phyloP scores from a whole-genome alignment of 805 yeast species.

The Lipomyces chichibuensis region DNA sequence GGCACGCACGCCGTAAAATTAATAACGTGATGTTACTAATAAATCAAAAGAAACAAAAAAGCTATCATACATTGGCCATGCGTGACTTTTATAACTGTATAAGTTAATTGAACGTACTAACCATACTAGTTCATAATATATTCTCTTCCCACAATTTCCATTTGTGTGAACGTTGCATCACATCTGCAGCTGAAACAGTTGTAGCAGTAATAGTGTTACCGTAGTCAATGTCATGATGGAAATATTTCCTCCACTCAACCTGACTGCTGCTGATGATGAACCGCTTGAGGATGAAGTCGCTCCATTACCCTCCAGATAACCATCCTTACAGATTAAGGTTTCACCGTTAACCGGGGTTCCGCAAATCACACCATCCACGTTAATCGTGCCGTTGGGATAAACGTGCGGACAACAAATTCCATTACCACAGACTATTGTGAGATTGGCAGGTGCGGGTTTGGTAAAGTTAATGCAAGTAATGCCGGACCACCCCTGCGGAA shows the following conservation, averaged over 20 bases:
- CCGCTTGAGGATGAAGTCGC: background rate
- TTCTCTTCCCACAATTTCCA: background rate
- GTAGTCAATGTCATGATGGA: constrained; percentile 2
- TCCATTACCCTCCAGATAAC: background rate
- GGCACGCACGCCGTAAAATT: too few relatives aligned
- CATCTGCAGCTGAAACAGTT: background rate
- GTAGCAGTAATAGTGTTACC: constrained; percentile 1
- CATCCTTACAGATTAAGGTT: background rate
- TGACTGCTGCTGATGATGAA: background rate
- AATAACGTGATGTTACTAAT: too few relatives aligned
- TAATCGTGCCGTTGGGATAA: background rate
- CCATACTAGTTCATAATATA: too few relatives aligned
- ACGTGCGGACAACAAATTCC: constrained; percentile 2
- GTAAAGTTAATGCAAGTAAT: background rate
- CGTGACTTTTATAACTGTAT: too few relatives aligned
- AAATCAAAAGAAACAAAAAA: too few relatives aligned
- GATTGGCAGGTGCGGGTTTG: background rate
- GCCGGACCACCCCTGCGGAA: background rate
- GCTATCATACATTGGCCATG: too few relatives aligned
- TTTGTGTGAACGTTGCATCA: background rate
- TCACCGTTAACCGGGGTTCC: background rate
- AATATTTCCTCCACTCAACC: background rate
- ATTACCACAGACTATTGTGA: background rate
- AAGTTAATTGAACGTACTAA: too few relatives aligned
- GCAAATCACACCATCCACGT: background rate